These are phyloP conservation scores for Trametes maxima DNA, from an alignment of 768 basidiomycete species.

Conservation along the genomic window DNA sequence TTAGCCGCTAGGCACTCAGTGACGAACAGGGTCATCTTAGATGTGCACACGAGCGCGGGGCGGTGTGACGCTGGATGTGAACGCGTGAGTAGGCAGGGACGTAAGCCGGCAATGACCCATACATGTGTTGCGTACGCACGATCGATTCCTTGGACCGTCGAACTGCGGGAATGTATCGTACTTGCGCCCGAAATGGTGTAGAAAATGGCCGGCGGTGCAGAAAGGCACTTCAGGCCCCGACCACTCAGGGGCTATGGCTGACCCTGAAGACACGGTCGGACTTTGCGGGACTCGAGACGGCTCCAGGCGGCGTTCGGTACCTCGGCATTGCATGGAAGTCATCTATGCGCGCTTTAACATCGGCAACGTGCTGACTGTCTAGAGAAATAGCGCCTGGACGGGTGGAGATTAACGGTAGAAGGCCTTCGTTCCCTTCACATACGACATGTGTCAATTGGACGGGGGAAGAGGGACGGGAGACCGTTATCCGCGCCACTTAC, in stretches of 20 bases:
- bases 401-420: slow-evolving; percentile 18
- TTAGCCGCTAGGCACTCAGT: slow-evolving; percentile 12
- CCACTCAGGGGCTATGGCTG: neutral
- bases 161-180: neutral
- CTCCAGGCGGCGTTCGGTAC: slow-evolving; percentile 11
- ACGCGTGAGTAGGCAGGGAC: slow-evolving; percentile 11
- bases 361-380: slow-evolving; percentile 9
- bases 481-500: neutral
- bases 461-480: neutral
- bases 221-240: neutral
- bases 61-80: slow-evolving; percentile 1
- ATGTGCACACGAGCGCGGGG: neutral
- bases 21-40: neutral
- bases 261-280: slow-evolving; percentile 4
- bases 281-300: slow-evolving; percentile 15
- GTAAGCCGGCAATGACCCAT: slow-evolving; percentile 12
- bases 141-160: slow-evolving; percentile 4
- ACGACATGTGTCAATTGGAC: slow-evolving; percentile 7
- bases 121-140: slow-evolving; percentile 7
- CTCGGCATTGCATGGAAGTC: slow-evolving; percentile 18
- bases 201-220: neutral
- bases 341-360: slow-evolving; percentile 7
- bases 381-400: neutral
- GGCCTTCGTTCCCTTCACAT: slow-evolving; percentile 6
- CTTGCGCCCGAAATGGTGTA: neutral